Percentiles rank a stretch among this genome's conserved stretches.
Evolutionary conservation across 2,329 filamentous ascomycete species (phyloP).

Genomic region (Fusarium liriodendri): DNA sequence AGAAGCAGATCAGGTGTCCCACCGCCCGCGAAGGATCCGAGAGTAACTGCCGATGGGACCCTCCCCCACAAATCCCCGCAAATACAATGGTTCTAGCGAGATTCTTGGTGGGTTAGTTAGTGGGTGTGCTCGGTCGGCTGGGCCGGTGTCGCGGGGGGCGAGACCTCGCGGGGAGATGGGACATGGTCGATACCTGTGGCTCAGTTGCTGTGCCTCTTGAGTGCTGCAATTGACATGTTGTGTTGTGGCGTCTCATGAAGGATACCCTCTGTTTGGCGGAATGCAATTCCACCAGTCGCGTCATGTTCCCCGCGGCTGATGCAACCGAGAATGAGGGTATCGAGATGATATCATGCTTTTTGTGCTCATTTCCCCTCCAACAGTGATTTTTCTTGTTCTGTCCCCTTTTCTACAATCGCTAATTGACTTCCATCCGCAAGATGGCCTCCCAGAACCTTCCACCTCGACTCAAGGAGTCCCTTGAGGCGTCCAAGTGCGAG

Average conservation of each 20-base stretch:
- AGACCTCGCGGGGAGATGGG: neutral
- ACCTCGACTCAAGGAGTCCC: slow-evolving; percentile 18
- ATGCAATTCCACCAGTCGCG: neutral
- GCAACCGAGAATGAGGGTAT: neutral
- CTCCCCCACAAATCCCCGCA: slow-evolving; percentile 24
- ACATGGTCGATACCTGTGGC: neutral
- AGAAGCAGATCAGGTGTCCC: slow-evolving; percentile 18
- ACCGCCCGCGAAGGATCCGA: slow-evolving; percentile 15
- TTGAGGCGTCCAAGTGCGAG: slow-evolving; percentile 29
- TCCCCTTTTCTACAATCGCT: neutral
- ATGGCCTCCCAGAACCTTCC: slow-evolving; percentile 24
- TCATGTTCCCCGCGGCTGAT: neutral
- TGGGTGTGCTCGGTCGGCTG: neutral
- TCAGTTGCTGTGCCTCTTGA: neutral
- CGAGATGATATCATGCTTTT: neutral
- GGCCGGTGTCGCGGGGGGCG: neutral
- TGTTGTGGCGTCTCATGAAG: neutral
- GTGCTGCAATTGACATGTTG: neutral
- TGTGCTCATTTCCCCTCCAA: neutral
- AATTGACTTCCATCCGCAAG: neutral
- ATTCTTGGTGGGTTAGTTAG: neutral
- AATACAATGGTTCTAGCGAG: neutral
- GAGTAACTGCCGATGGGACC: slow-evolving; percentile 23
- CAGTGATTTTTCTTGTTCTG: neutral
- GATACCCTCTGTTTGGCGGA: neutral